Conservation (phyloP, 208 protist species). For the Porcisia deanei region DNA sequence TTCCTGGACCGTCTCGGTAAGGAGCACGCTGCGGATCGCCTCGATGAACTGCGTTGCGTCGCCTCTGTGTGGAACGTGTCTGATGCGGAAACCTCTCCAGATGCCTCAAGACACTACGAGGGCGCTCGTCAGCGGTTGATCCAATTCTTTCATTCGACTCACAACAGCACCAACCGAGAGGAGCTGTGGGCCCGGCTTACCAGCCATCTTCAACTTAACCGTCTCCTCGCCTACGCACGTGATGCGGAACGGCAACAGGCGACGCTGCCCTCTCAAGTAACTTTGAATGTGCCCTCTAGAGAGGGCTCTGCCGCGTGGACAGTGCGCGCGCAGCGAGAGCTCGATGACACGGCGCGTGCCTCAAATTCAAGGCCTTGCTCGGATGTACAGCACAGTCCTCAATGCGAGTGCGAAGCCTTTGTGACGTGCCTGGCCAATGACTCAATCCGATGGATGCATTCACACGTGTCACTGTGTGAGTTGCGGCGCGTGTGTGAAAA, state of each 20-base stretch:
- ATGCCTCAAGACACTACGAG: neutral
- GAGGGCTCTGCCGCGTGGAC: neutral
- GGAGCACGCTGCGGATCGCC: slow-evolving; percentile 1
- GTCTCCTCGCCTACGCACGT: neutral
- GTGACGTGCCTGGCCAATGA: neutral
- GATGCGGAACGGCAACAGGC: neutral
- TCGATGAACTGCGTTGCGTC: slow-evolving; percentile 24
- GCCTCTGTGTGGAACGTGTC: slow-evolving; percentile 9
- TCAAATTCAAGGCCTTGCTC: neutral
- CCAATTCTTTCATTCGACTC: neutral
- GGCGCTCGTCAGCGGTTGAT: neutral
- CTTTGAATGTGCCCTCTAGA: neutral
- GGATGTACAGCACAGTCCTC: neutral
- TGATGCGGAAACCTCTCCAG: neutral
- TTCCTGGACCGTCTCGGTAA: neutral
- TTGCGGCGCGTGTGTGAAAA: slow-evolving; percentile 7
- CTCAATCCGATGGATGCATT: slow-evolving; percentile 24
- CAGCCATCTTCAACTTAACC: neutral
- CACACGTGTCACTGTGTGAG: slow-evolving; percentile 12
- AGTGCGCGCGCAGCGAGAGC: slow-evolving; percentile 1
- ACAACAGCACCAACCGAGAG: neutral
- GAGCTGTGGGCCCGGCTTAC: neutral
- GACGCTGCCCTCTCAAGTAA: neutral
- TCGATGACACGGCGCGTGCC: neutral
- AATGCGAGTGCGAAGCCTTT: neutral